These are phyloP conservation scores for Xylaria sp. DNA, from an alignment of 2,329 filamentous ascomycete genomes.

Conservation along the genomic window DNA sequence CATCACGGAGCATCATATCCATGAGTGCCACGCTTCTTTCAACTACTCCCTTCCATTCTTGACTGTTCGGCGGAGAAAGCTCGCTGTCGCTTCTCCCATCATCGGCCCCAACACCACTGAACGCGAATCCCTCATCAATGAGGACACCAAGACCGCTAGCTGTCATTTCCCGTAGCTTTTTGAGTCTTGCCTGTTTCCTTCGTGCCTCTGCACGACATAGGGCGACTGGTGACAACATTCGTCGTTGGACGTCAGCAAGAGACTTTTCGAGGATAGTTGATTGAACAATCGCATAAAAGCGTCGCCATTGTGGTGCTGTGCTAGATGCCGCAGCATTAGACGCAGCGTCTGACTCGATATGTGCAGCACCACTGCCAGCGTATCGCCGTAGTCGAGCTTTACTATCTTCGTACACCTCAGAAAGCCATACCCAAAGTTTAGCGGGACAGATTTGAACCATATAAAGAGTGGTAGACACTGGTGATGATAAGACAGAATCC, in stretches of 20 bases:
- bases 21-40: conserved; percentile 86
- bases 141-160: conserved; percentile 88
- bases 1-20: conserved; percentile 82
- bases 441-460: conserved; percentile 86
- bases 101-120: conserved; percentile 68
- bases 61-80: conserved; percentile 55
- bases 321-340: conserved; percentile 51
- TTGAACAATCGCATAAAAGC: conserved; percentile 84
- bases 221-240: conserved; percentile 82
- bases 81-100: conserved; percentile 60
- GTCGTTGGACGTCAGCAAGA: conserved; percentile 75
- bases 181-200: conserved; percentile 77
- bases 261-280: conserved; percentile 80
- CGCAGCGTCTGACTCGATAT: conserved; percentile 48
- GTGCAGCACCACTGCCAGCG: conserved; percentile 42
- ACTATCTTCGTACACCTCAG: conserved; percentile 75
- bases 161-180: conserved; percentile 79
- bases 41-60: conserved; percentile 76
- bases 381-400: conserved; percentile 57
- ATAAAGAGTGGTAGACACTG: conserved; percentile 82
- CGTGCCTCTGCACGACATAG: conserved; percentile 79
- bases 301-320: conserved; percentile 66
- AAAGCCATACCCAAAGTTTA: conserved; percentile 77
- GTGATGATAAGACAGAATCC: conserved; percentile 86
- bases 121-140: conserved; percentile 84